Evolutionary conservation across 148 eudicot genomes (phyloP), one percentile per base, ranked within the genome.

Genomic region (Rhododendron ovatum): DNA sequence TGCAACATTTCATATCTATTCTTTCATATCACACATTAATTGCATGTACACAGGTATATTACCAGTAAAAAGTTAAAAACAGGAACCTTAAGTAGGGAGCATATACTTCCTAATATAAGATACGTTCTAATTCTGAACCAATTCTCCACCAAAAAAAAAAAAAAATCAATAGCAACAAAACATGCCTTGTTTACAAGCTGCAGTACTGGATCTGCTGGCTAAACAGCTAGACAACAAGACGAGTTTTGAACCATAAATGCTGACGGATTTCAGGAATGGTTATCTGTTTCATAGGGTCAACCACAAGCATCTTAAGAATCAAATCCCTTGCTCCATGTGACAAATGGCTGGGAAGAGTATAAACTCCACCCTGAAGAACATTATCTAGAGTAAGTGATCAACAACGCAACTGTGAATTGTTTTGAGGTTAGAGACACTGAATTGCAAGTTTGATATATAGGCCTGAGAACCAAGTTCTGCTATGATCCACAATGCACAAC

Each of bases 231-330:
- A 86, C 88, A 90, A 51, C 89, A 75, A 90, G 89, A 59, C 67
- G 88, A 76, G 75, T 81, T 81, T 88, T 86, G 59, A 90, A 90
- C 91, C 90, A 90, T 33, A 45, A 81, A 57, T 90, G 91, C 73
- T 71, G 86, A 59, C 87, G 89, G 43, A 90, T 88, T 75, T 90
- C 89, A 81, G 86, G 88, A 61, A 90, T 84, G 0, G 91, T 85
- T 81, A 88, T 90, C 43, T 89, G 73, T 75, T 88, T 90, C 89
- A 90, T 88, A n/a, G 91, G 91, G 82, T 90, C 86, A 81, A 90
- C 89, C 82, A 86, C 85, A 63, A 88, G 91, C 87, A 90, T 90
- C 83, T 87, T 90, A 43, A 89, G 86, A 74, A 90, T 90, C 82
- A 90, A 81, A 84, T 90, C 88, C 84, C 91, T 80, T 24, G 90